Percentiles rank a stretch among this genome's conserved stretches.
Evolutionary conservation across 106 monocot genomes (phyloP).

Genomic region (Chionographis japonica): DNA sequence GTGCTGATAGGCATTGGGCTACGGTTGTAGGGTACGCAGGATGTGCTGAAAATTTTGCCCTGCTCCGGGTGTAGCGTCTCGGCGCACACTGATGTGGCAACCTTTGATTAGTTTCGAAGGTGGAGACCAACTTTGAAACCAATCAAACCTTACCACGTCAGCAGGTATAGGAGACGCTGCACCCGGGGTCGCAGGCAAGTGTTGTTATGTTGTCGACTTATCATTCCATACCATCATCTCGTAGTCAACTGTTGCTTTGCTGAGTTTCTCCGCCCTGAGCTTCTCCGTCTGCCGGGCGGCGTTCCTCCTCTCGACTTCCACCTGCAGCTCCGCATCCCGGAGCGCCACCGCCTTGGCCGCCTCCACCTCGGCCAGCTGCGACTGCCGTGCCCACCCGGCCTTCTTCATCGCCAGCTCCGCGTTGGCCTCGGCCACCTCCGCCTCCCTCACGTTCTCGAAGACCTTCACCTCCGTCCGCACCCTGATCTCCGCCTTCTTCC

Average conservation of each 20-base stretch:
- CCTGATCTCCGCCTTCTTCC: conserved; percentile 50
- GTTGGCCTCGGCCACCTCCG: conserved; percentile 68
- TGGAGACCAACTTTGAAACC: no score
- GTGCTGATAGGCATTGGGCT: no score
- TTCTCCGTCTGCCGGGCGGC: conserved; percentile 60
- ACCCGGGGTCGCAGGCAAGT: no score
- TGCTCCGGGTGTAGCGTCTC: no score
- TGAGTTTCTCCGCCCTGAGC: conserved; percentile 68
- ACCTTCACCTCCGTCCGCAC: conserved; percentile 64
- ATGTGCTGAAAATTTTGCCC: no score
- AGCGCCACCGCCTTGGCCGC: conserved; percentile 59
- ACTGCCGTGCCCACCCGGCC: conserved; percentile 49
- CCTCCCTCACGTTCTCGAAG: conserved; percentile 63
- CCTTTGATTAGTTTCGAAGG: no score
- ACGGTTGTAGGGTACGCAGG: no score
- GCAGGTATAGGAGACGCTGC: no score
- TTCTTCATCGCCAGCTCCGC: conserved; percentile 67
- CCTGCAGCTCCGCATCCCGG: conserved; percentile 76
- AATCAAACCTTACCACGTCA: no score
- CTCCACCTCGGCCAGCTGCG: conserved; percentile 66
- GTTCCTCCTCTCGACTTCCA: conserved; percentile 80
- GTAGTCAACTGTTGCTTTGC: conserved; percentile 60
- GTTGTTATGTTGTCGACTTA: no score
- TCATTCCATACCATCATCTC: conserved; percentile 79
- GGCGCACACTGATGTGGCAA: no score